Percentiles rank a stretch among this genome's conserved stretches.
phyloP scores from a whole-genome alignment of 192 early-diverging fungal species.

The Coemansia umbellata region DNA sequence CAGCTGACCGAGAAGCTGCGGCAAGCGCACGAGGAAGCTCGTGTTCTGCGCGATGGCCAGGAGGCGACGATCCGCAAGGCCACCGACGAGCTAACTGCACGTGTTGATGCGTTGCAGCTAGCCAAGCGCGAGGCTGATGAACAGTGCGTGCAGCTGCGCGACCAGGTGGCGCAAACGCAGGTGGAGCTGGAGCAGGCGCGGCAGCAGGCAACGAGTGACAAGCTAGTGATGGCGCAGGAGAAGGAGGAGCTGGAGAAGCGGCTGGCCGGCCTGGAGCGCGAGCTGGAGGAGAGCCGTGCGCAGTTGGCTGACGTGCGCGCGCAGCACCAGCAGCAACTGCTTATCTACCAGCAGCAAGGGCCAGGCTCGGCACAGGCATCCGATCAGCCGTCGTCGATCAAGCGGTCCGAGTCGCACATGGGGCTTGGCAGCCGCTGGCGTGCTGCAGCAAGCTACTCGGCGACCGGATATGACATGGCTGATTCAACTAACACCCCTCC shows the following conservation, averaged over 20 bases:
- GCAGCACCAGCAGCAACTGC: constrained; percentile 41
- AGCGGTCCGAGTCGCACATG: constrained; percentile 15
- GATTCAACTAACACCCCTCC: constrained; percentile 9
- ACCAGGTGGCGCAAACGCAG: constrained; percentile 15
- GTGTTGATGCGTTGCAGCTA: constrained; percentile 17
- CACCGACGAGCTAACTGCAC: constrained; percentile 12
- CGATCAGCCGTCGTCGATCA: constrained; percentile 16
- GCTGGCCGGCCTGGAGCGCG: constrained; percentile 39
- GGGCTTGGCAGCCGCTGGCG: constrained; percentile 26
- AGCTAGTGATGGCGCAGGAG: constrained; percentile 1
- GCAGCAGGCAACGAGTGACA: constrained; percentile 10
- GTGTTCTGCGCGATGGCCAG: constrained; percentile 11
- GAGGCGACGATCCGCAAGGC: constrained; percentile 3
- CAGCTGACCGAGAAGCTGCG: constrained; percentile 54
- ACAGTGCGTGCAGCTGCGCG: constrained; percentile 23
- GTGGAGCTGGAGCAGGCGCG: constrained; percentile 26
- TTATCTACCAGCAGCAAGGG: constrained; percentile 20
- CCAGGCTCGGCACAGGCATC: not conserved
- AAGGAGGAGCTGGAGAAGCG: constrained; percentile 24
- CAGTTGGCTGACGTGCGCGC: constrained; percentile 37
- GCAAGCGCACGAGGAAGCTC: constrained; percentile 17
- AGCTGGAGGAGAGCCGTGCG: constrained; percentile 20
- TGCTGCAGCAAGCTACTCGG: constrained; percentile 25
- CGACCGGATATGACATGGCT: constrained; percentile 40
- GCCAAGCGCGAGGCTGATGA: constrained; percentile 29